Conservation (phyloP, 805 yeast genomes). For the Candida nonsorbophila region DNA sequence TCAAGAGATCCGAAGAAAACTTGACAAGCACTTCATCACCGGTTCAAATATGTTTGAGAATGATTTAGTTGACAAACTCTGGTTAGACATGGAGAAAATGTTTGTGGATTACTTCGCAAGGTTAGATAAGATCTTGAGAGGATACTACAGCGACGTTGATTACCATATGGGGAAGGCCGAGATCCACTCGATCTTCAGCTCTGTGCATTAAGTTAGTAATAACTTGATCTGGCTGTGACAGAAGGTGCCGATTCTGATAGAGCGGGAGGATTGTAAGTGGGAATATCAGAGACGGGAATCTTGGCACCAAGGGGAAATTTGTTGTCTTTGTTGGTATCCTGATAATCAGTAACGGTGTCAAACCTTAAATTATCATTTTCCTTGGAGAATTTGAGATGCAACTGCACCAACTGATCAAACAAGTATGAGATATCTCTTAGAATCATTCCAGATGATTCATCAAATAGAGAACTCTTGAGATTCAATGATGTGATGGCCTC, state of each 20-base stretch:
- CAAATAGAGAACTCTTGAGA: conserved; percentile 30
- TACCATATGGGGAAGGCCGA: conserved; percentile 50
- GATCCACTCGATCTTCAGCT: conserved; percentile 48
- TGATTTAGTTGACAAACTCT: conserved; percentile 54
- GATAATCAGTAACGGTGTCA: conserved; percentile 30
- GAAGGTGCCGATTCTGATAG: not conserved
- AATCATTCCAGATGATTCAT: conserved; percentile 26
- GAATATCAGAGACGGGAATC: conserved; percentile 26
- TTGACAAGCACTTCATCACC: conserved; percentile 49
- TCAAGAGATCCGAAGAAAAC: conserved; percentile 47
- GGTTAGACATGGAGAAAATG: conserved; percentile 67
- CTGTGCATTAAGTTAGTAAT: conserved; percentile 7
- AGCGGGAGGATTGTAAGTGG: conserved; percentile 8
- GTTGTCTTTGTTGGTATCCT: conserved; percentile 29
- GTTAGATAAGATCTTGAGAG: conserved; percentile 46
- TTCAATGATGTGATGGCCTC: conserved; percentile 30
- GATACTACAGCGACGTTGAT: conserved; percentile 51
- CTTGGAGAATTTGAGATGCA: conserved; percentile 37
- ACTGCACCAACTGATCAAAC: conserved; percentile 35
- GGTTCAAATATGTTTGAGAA: conserved; percentile 42
- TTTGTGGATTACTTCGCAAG: conserved; percentile 52
- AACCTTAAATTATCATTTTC: conserved; percentile 38
- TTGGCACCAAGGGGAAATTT: conserved; percentile 39
- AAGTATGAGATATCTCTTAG: conserved; percentile 31
- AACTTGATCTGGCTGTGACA: not conserved